Base-by-base conservation (phyloP, 1,284 basidiomycete species). In the Stereum hirsutum region DNA sequence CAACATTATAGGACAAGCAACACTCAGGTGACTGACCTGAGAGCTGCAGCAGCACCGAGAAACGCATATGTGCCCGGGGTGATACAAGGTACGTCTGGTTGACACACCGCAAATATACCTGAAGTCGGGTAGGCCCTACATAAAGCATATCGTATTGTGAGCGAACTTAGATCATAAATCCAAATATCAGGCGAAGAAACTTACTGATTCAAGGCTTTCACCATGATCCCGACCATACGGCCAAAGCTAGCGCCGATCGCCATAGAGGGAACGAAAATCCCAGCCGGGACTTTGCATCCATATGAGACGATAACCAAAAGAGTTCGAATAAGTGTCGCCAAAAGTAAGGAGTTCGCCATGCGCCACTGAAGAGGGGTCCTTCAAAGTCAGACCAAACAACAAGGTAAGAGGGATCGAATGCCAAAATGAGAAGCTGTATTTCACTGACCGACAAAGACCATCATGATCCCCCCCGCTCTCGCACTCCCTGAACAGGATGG, bases 221-320 rank as follows among this genome's bases (percentile, higher is more conserved):
- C 90, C 49, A 95, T 72, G 48, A 97, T 97, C 0, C 95, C 94
- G 12, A 98, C 66, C 89, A 97, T 94, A 26, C 94, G 72, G 2
- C 95, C 94, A 58, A 98, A 98, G 0, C 89, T 89, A 2, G 94
- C 95, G 15, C 94, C 94, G 36, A 97, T 83, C 2, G 94, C 95
- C 93, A 98, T 97, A 1, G 92, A 96, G 1, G 94, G 94, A 0
- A 98, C 89, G 54, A 98, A 98, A 54, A 98, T 98, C 39, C 96
- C 96, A 5, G 90, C 91, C 0, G 96, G 96, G 0, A 99, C 94
- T 63, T 95, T 97, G 60, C 83, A 89, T 0, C 96, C 96, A 60
- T 98, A 99, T 1, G 91, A 93, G 17, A 99, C 65, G 34, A 98
- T 79, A 33, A 99, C 92, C 27, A 99, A 71, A 10, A 77, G 81